A percentile compares a stretch with the other conserved stretches of the same genome.
These are phyloP conservation scores for Pichia inconspicua DNA, from an alignment of 1,139 yeast species.

Conservation along the genomic window DNA sequence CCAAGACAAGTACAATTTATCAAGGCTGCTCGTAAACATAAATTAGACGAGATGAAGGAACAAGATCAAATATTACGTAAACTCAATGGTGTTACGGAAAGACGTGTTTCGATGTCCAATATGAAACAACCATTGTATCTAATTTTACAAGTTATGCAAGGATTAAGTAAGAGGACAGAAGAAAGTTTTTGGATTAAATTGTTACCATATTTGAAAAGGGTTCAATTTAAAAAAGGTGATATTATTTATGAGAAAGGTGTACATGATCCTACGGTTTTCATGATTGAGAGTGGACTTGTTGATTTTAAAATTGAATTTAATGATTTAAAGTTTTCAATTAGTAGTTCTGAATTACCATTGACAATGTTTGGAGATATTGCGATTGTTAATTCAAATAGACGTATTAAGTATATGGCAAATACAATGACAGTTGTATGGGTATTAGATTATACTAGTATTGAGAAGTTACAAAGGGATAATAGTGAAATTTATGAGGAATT, in stretches of 20 bases:
- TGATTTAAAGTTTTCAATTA: conserved; percentile 58
- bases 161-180: conserved; percentile 47
- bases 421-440: conserved; percentile 69
- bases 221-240: conserved; percentile 40
- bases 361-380: conserved; percentile 79
- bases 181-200: conserved; percentile 60
- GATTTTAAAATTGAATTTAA: conserved; percentile 44
- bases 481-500: conserved; percentile 59
- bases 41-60: conserved; percentile 25
- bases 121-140: conserved; percentile 49
- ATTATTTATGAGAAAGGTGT: conserved; percentile 37
- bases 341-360: conserved; percentile 62
- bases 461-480: conserved; percentile 18
- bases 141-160: conserved; percentile 62
- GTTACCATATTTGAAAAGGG: conserved; percentile 45
- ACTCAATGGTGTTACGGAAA: conserved; percentile 2
- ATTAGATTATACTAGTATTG: conserved; percentile 38
- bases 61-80: conserved; percentile 9
- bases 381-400: conserved; percentile 32
- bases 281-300: conserved; percentile 76
- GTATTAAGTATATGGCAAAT: conserved; percentile 39
- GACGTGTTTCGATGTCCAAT: conserved; percentile 5
- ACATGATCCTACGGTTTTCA: conserved; percentile 44
- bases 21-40: conserved; percentile 50
- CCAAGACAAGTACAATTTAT: conserved; percentile 58